Evolutionary conservation across 306 rosid species (phyloP), one percentile per base, ranked within the genome.

Genomic region (Prunus campanulata): DNA sequence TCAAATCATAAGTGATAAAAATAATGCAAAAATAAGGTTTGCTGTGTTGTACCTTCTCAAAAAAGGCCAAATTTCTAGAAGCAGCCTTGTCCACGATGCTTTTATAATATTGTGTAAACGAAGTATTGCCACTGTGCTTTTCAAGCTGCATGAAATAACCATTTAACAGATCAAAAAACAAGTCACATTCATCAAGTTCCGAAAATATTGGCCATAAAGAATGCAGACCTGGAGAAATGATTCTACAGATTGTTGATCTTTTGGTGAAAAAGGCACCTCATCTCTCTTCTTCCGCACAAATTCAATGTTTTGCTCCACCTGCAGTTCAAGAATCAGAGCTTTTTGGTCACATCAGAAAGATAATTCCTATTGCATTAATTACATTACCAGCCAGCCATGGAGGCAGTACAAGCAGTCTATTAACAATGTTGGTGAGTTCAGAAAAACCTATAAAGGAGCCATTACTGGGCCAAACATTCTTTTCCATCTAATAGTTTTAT

Each of bases 291-390:
- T 95, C 85, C 74, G 83, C 80, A 95, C 88, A 61, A 87, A 90
- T 72, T 86, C 88, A 63, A 89, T 60, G 76, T 95, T 95, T 81
- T 82, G 83, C 91, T 90, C 97, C 79, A 89, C 99, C 97, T 95
- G 86, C 66, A 79, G 66, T 68, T 3, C 66, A 80, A 72, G 39
- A 25, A 68, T 46, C 49, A 49, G 48, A 44, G 52, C 11, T 35
- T 52, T 74, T 73, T 39, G 15, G 46, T 59, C 24, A 44, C 44
- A 59, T 20, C 6, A 39, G 27, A 39, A 16, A 30, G 16, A 42
- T n/a, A 35, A 35, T 11, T 13, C 10, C 6, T 47, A 55, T 6
- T 0, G 9, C 15, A 57, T 13, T 71, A 72, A 9, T 35, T 15
- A 42, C 55, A 18, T 19, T 25, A 66, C 42, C 42, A 59, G 64